A percentile compares a stretch with the other conserved stretches of the same genome.
Conservation (phyloP, 169 alveolate genomes). For the Eimeria brunetti region DNA sequence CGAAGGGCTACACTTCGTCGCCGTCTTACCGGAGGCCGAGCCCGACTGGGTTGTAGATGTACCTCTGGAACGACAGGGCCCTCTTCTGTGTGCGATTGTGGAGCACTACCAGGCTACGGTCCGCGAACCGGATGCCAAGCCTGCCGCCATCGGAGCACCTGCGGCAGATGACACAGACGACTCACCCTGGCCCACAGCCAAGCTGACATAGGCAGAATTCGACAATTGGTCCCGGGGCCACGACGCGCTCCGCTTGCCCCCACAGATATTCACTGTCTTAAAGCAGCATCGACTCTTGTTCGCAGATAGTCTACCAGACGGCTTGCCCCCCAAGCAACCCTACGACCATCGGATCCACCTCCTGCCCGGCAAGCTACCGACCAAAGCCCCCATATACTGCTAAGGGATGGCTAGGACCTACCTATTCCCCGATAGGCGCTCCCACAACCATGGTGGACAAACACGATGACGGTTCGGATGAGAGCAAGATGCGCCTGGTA, state of each 20-base stretch:
- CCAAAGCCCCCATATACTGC: no score
- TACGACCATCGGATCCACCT: no score
- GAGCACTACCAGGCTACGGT: not conserved
- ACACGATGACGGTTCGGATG: no score
- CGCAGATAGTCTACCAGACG: not conserved
- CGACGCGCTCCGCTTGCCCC: not conserved
- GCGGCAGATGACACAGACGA: not conserved
- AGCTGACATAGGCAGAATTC: not conserved
- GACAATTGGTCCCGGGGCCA: not conserved
- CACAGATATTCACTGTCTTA: not conserved
- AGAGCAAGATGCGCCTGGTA: no score
- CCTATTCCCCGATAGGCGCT: no score
- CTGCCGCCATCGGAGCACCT: not conserved
- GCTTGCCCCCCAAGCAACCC: constrained; percentile 18
- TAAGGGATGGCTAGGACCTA: no score
- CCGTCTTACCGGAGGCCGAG: not conserved
- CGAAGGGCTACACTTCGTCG: not conserved
- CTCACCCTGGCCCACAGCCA: not conserved
- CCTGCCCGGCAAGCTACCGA: no score
- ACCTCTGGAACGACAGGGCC: not conserved
- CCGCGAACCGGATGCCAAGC: not conserved
- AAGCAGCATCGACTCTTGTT: not conserved
- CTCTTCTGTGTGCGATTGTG: not conserved
- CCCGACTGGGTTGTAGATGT: not conserved
- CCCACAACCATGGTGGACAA: no score